These are phyloP conservation scores for Lactarius tabidus DNA, from an alignment of 768 basidiomycete genomes.

Conservation along the genomic window DNA sequence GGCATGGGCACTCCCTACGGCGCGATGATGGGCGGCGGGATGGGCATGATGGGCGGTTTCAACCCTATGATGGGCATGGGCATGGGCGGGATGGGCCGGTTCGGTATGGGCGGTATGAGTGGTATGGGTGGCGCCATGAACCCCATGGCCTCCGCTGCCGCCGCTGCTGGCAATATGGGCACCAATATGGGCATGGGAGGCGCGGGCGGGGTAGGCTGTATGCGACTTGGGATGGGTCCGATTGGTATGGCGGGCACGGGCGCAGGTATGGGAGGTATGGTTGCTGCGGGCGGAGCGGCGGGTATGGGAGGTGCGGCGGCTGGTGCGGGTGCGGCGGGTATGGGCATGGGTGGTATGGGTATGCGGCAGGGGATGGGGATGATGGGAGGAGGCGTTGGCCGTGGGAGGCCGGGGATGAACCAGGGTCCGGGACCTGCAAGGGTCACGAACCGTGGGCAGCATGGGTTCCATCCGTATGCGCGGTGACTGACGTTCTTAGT, in stretches of 20 bases:
- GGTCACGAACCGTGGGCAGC: constrained; percentile 65
- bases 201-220: constrained; percentile 30
- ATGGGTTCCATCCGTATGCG: constrained; percentile 81
- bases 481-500: constrained; percentile 40
- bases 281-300: constrained; percentile 30
- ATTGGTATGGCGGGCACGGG: constrained; percentile 24
- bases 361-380: too few species aligned
- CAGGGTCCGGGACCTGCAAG: constrained; percentile 46
- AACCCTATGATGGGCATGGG: constrained; percentile 32
- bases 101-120: constrained; percentile 35
- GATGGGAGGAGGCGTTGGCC: constrained; percentile 42
- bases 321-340: constrained; percentile 26
- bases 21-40: constrained; percentile 35
- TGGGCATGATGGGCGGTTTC: constrained; percentile 28
- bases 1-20: constrained; percentile 55
- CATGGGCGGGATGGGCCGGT: constrained; percentile 31
- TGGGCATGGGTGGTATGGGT: constrained; percentile 30
- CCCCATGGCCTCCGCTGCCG: constrained; percentile 24
- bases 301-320: neutral
- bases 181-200: constrained; percentile 37
- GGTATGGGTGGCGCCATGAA: constrained; percentile 53
- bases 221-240: constrained; percentile 31
- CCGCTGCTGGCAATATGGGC: constrained; percentile 33
- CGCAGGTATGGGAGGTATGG: constrained; percentile 28
- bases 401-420: constrained; percentile 56